phyloP scores from a whole-genome alignment of 2,329 filamentous ascomycete genomes.

The Exophiala viscosa region DNA sequence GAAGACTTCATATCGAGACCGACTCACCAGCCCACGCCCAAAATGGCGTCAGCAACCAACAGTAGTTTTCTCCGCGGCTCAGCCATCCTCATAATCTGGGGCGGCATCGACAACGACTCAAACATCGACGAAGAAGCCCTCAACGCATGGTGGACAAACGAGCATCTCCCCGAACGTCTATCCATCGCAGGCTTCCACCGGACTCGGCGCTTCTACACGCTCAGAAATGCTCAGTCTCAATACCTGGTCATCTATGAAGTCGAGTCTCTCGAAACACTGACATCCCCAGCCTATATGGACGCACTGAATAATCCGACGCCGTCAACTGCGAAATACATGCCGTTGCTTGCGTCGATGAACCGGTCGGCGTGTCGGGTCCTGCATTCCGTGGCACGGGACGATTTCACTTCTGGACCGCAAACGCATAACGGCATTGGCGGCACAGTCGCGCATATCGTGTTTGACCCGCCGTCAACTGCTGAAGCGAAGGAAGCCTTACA shows the following conservation, averaged over 20 bases:
- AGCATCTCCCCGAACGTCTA: constrained; percentile 16
- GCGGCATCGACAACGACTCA: neutral
- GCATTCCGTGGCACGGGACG: constrained; percentile 1
- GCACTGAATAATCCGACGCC: constrained; percentile 32
- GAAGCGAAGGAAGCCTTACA: neutral
- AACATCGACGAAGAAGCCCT: constrained; percentile 6
- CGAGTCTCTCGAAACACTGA: constrained; percentile 6
- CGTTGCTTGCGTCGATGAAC: constrained; percentile 26
- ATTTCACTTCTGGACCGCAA: constrained; percentile 2
- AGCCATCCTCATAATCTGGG: constrained; percentile 17
- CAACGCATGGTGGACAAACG: constrained; percentile 21
- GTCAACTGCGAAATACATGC: constrained; percentile 72
- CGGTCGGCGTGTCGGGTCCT: constrained; percentile 10
- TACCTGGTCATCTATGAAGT: constrained; percentile 16
- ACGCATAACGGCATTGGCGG: constrained; percentile 1
- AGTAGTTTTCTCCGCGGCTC: constrained; percentile 7
- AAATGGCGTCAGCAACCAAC: neutral
- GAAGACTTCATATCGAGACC: too few relatives aligned
- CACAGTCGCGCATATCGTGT: constrained; percentile 7
- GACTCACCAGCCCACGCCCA: neutral
- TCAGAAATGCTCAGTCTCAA: constrained; percentile 2
- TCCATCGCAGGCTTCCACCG: constrained; percentile 12
- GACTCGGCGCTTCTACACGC: constrained; percentile 10
- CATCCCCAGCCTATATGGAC: constrained; percentile 10
- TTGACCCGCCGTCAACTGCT: neutral